phyloP scores from a whole-genome alignment of 805 yeast genomes.

The Zygosaccharomyces lentus region DNA sequence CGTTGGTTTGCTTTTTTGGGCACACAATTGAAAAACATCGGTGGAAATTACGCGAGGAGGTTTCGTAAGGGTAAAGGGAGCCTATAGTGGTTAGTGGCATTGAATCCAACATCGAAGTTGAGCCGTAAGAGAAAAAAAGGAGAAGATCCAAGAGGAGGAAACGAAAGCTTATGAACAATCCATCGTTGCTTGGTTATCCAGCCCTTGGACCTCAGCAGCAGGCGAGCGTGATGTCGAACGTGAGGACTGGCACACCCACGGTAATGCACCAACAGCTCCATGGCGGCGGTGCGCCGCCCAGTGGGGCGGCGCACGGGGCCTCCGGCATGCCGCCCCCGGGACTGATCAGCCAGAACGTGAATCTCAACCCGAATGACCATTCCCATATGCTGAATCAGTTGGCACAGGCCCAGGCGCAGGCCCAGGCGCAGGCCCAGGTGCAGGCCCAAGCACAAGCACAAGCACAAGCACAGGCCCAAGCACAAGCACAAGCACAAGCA shows the following conservation, averaged over 20 bases:
- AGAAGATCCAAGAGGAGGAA: neutral
- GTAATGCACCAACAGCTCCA: constrained; percentile 15
- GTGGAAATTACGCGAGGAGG: neutral
- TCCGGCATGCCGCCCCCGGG: constrained; percentile 28
- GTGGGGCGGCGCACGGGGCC: constrained; percentile 10
- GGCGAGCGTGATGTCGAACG: constrained; percentile 13
- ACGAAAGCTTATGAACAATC: constrained; percentile 24
- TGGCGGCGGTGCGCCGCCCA: constrained; percentile 10
- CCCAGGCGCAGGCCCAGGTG: constrained; percentile 11
- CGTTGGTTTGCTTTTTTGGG: neutral
- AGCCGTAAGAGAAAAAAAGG: constrained; percentile 3
- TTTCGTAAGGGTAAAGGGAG: neutral
- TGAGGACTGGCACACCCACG: constrained; percentile 14
- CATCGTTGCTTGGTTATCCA: constrained; percentile 28
- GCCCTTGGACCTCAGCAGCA: constrained; percentile 21
- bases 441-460: constrained; percentile 7
- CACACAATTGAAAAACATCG: neutral
- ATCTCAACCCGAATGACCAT: constrained; percentile 23
- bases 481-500: constrained; percentile 11
- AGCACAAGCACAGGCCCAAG: constrained; percentile 5
- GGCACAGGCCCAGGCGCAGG: constrained; percentile 7
- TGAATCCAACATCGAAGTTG: constrained; percentile 2
- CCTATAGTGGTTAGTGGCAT: neutral
- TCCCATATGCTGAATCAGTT: constrained; percentile 25
- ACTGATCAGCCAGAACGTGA: constrained; percentile 12